phyloP scores from a whole-genome alignment of 305 asterid species.

The Rubia occidens region DNA sequence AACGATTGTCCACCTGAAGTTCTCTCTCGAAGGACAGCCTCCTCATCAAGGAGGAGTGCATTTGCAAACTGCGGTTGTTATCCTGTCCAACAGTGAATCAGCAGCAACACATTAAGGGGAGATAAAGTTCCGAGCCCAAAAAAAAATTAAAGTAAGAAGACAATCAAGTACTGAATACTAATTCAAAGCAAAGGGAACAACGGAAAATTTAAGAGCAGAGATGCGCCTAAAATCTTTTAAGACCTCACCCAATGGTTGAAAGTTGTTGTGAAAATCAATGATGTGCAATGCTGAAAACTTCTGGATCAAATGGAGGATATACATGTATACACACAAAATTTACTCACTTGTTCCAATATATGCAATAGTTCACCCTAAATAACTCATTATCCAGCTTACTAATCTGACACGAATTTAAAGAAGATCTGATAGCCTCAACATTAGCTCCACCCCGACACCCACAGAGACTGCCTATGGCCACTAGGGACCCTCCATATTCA shows the following conservation, averaged over 20 bases:
- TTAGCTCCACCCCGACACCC: neutral
- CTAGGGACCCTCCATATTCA: neutral
- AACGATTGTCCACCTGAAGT: conserved; percentile 45
- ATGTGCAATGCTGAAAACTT: neutral
- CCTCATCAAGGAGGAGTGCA: conserved; percentile 78
- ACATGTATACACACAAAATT: neutral
- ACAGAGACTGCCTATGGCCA: neutral
- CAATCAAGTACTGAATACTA: neutral
- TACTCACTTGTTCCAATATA: neutral
- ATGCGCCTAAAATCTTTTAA: neutral
- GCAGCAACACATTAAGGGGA: neutral
- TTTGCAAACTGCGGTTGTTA: conserved; percentile 39
- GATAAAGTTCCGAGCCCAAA: neutral
- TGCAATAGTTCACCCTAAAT: neutral
- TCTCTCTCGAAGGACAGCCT: conserved; percentile 71
- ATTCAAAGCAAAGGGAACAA: neutral
- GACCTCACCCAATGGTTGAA: neutral
- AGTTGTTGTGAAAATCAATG: neutral
- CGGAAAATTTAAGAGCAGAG: neutral
- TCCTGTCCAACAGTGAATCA: conserved; percentile 36
- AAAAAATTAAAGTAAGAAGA: neutral
- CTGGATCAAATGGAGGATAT: neutral
- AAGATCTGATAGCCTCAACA: neutral
- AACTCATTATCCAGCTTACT: neutral
- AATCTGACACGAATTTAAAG: neutral